Evolutionary conservation across 2,329 filamentous ascomycete genomes (phyloP), one percentile per base, ranked within the genome.

Genomic region (Cytospora leucostoma): DNA sequence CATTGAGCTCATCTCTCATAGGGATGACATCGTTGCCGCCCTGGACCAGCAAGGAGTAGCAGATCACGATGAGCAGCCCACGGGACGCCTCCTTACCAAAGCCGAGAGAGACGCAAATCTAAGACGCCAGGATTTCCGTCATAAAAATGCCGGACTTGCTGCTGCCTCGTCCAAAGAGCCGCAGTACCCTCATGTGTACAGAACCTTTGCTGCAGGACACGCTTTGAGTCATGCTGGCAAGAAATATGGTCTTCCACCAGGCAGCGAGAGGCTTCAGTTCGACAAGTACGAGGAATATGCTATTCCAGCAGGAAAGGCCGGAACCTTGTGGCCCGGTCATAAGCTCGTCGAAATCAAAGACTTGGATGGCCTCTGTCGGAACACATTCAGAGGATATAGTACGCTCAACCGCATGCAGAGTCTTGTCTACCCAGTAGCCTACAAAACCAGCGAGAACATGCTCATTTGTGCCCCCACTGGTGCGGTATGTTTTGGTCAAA

Each of bases 391-490:
- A 72, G 93, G 93, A 0, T 99, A 99, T 80, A 94, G 93, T 76
- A 79, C 90, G 3, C 83, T 99, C 65, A 99, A 99, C 72, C 89
- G 96, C 34, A 99, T 99, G 96, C 95, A 99, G 78, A 98, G 93
- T 74, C 81, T 99, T 55, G 91, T 98, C 0, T 97, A 97, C 71
- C 93, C 93, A 0, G 92, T 99, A 6, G 95, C 93, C 0, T 98
- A 99, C 78, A 92, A 89, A 74, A 97, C 92, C 2, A 97, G 88
- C 72, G 95, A 99, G 77, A 99, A 99, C 70, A 97, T 99, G 94
- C 85, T 99, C 58, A 96, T 99, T 65, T 99, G 95, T 76, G 95
- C 95, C 27, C 95, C 95, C 5, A 99, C 95, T 60, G 95, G 95
- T 86, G 93, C 93, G 66, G 83, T 85, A 75, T 78, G 85, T 81